These are phyloP conservation scores for Arthrobotrys pseudoclavata DNA, from an alignment of 2,329 filamentous ascomycete species.

Conservation along the genomic window DNA sequence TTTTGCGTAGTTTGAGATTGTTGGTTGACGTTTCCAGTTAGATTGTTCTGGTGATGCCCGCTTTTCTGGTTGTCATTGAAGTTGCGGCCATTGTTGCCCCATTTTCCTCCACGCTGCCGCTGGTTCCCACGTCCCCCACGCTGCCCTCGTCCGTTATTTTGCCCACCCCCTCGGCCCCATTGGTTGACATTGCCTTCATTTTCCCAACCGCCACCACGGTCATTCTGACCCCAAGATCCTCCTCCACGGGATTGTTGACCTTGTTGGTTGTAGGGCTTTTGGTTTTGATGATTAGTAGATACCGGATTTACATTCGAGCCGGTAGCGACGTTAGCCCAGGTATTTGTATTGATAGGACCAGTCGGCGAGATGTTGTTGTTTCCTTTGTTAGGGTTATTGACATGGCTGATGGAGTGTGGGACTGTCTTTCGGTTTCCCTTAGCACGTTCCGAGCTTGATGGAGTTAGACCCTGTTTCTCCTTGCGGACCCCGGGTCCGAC, in stretches of 20 bases:
- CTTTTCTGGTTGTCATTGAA: slow-evolving; percentile 7
- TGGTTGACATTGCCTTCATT: background rate
- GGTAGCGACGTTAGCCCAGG: slow-evolving; percentile 39
- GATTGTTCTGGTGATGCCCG: slow-evolving; percentile 14
- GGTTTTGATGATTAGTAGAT: background rate
- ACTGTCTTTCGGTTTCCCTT: slow-evolving; percentile 3
- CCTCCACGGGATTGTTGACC: slow-evolving; percentile 21
- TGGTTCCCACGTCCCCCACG: slow-evolving; percentile 18
- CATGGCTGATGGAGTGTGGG: background rate
- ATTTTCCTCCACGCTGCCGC: background rate
- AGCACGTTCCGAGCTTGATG: slow-evolving; percentile 2
- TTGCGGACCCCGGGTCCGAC: slow-evolving; percentile 44
- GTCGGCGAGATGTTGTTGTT: background rate
- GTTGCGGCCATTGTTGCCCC: slow-evolving; percentile 16
- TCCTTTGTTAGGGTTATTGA: background rate
- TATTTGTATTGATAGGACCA: background rate
- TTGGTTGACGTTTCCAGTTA: slow-evolving; percentile 2
- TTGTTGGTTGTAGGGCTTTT: slow-evolving; percentile 5
- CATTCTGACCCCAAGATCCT: slow-evolving; percentile 15
- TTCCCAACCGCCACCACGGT: slow-evolving; percentile 10
- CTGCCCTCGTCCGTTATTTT: slow-evolving; percentile 6
- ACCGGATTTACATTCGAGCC: background rate
- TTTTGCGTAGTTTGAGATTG: background rate
- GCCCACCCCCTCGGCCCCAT: background rate
- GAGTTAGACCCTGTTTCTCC: slow-evolving; percentile 14